Evolutionary conservation across 1,139 yeast genomes (phyloP), one percentile per base, ranked within the genome.

Genomic region (Nakaseomyces uthaithaninus): DNA sequence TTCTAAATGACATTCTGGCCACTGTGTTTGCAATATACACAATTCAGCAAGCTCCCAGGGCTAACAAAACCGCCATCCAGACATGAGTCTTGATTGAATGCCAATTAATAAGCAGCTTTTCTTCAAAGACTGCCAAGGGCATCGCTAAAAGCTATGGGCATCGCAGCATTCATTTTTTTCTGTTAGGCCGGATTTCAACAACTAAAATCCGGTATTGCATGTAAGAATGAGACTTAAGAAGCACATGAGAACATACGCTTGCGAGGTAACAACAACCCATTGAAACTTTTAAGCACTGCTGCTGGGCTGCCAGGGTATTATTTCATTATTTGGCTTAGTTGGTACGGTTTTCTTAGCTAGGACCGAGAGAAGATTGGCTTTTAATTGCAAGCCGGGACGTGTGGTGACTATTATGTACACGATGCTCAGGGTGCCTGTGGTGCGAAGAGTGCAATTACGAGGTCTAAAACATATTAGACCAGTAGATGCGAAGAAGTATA

Each of bases 1-100:
- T 79, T 57, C 86, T 72, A 52, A 80, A 80, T 3, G 87, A 79
- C 87, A 80, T 80, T n/a, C n/a, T n/a, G n/a, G n/a, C n/a, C n/a
- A n/a, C 8, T 12, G 12, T 9, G 8, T 34, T 34, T 14, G 9
- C 5, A 15, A 34, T 24, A 34, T 20, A 20, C 7, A 5, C 14
- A 4, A 33, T n/a, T 11, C 15, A 22, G 12, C 14, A 17, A 31
- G 11, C 18, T 17, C 11, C 8, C 7, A 16, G 8, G 8, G 8
- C 23, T 9, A 18, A 7, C 9, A 3, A 14, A 18, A 27, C 9
- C 18, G 18, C 11, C 31, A 27, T 27, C 31, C n/a, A n/a, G n/a
- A n/a, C n/a, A n/a, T n/a, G n/a, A n/a, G n/a, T n/a, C n/a, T n/a
- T n/a, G n/a, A n/a, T n/a, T n/a, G n/a, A n/a, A n/a, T n/a, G n/a